phyloP scores from a whole-genome alignment of 163 green algal species.

The Volvox carteri region DNA sequence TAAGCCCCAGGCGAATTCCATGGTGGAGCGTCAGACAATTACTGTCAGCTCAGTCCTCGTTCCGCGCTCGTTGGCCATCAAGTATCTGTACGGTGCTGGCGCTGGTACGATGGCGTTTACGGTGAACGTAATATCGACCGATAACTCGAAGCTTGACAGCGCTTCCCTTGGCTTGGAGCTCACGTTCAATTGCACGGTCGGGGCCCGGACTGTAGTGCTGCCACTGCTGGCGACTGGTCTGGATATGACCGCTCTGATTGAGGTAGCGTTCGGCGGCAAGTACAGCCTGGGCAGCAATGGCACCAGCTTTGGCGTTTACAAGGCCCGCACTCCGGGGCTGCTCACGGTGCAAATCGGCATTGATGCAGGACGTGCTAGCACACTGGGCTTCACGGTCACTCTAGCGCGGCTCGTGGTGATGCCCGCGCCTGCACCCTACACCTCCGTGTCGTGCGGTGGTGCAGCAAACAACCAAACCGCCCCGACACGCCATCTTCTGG shows the following conservation, averaged over 20 bases:
- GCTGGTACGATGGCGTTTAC: background rate
- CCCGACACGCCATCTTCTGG: background rate
- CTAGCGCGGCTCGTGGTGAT: background rate
- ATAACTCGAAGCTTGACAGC: conserved; percentile 21
- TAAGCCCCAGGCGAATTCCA: conserved; percentile 37
- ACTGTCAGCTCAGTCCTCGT: background rate
- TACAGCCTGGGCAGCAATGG: background rate
- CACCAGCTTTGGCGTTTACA: conserved; percentile 25
- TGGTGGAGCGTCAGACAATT: conserved; percentile 50
- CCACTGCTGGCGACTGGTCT: background rate
- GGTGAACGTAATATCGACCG: background rate
- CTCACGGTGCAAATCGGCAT: conserved; percentile 28
- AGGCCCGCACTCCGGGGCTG: background rate
- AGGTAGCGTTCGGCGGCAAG: conserved; percentile 1
- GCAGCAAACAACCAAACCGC: background rate
- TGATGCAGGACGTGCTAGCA: background rate
- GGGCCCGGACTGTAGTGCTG: background rate
- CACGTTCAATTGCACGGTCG: background rate
- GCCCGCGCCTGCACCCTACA: background rate
- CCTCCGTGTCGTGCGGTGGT: background rate
- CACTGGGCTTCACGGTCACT: background rate
- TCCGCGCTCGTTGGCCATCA: background rate
- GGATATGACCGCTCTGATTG: background rate
- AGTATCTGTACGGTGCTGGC: conserved; percentile 46
- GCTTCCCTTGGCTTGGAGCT: background rate